A percentile compares a stretch with the other conserved stretches of the same genome.
Evolutionary conservation across 2,329 filamentous ascomycete genomes (phyloP).

Genomic region (Saccharata proteae): DNA sequence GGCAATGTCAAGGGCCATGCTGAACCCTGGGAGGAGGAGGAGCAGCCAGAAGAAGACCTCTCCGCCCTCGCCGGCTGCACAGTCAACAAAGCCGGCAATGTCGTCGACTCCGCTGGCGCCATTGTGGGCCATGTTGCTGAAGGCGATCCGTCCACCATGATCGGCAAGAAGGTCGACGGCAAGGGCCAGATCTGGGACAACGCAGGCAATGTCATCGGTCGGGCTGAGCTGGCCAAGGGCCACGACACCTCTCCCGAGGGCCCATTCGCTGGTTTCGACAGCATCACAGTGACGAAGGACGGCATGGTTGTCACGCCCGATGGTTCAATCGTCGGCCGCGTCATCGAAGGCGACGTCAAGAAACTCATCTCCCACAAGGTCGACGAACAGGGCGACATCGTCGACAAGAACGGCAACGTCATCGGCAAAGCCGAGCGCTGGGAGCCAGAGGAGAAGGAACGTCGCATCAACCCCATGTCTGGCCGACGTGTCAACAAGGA

Average conservation of each 20-base stretch:
- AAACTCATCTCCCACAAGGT: conserved; percentile 39
- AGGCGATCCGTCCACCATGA: conserved; percentile 43
- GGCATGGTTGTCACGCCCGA: conserved; percentile 38
- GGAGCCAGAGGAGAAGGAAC: conserved; percentile 42
- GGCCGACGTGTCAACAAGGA: conserved; percentile 42
- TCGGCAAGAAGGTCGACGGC: conserved; percentile 50
- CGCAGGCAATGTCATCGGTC: conserved; percentile 47
- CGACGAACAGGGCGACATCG: conserved; percentile 40
- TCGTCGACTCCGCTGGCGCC: conserved; percentile 47
- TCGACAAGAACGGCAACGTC: conserved; percentile 41
- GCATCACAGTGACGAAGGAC: conserved; percentile 44
- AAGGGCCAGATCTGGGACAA: conserved; percentile 54
- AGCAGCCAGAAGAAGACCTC: conserved; percentile 41
- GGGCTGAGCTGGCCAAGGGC: conserved; percentile 44
- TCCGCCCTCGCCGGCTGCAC: conserved; percentile 48
- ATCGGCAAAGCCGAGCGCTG: conserved; percentile 42
- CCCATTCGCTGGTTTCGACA: conserved; percentile 48
- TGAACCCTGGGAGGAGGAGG: conserved; percentile 39
- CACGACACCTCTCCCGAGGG: conserved; percentile 40
- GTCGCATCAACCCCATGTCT: conserved; percentile 48
- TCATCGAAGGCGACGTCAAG: conserved; percentile 39
- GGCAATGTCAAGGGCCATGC: conserved; percentile 51
- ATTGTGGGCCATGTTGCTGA: conserved; percentile 46
- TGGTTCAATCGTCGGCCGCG: conserved; percentile 36
- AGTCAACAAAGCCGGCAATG: conserved; percentile 52